Percentiles rank a stretch among this genome's conserved stretches.
Evolutionary conservation across 2,329 filamentous ascomycete genomes (phyloP).

Genomic region (Rhynchosporium graminicola): DNA sequence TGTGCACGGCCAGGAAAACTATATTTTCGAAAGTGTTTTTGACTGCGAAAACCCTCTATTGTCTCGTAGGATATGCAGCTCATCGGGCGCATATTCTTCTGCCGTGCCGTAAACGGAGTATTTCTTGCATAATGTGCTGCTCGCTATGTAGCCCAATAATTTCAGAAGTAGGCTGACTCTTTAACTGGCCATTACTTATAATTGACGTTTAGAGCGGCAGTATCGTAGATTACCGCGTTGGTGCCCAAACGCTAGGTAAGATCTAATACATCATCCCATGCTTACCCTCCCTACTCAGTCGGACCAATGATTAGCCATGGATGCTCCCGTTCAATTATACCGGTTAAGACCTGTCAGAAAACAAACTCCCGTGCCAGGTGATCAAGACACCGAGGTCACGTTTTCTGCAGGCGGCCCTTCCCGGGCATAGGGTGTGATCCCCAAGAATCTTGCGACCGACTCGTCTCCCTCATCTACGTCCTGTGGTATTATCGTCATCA

Average conservation of each 20-base stretch:
- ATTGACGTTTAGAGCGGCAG: conserved; percentile 5
- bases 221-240: not conserved
- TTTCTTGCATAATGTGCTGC: not conserved
- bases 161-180: not conserved
- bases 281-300: not conserved
- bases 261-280: not conserved
- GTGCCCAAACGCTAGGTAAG: not conserved
- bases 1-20: too few species aligned
- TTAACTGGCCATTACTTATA: not conserved
- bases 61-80: conserved; percentile 5
- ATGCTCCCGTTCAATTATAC: conserved; percentile 1
- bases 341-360: not conserved
- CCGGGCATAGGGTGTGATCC: not conserved
- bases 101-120: not conserved
- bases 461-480: not conserved
- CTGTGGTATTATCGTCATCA: conserved; percentile 8
- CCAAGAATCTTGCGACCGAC: conserved; percentile 4
- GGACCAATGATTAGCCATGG: not conserved
- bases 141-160: not conserved
- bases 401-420: conserved; percentile 10
- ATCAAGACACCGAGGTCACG: conserved; percentile 9
- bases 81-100: not conserved
- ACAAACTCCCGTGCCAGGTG: conserved; percentile 1
- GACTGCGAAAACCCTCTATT: too few species aligned
- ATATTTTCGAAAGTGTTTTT: too few species aligned